Percentiles rank a stretch among this genome's conserved stretches.
Conservation (phyloP, 2,329 filamentous ascomycete genomes). For the Teratosphaeria pseudoeucalypti region DNA sequence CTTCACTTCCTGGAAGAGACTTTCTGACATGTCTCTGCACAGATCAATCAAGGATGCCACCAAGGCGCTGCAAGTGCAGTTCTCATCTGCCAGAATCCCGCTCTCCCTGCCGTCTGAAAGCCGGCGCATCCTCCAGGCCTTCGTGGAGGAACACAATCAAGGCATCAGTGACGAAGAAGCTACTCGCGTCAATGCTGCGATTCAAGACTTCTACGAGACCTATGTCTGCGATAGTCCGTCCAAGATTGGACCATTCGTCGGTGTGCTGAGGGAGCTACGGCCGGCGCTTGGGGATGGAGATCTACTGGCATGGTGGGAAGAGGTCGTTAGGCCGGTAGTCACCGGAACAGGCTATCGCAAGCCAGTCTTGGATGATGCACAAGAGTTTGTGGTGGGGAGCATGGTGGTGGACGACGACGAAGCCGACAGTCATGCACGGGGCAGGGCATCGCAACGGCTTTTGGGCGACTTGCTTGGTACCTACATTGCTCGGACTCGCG, state of each 20-base stretch:
- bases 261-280: constrained; percentile 53
- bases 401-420: constrained; percentile 52
- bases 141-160: constrained; percentile 53
- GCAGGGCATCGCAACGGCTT: constrained; percentile 41
- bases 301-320: constrained; percentile 62
- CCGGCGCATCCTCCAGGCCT: constrained; percentile 31
- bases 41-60: constrained; percentile 36
- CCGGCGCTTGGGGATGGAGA: constrained; percentile 54
- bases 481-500: constrained; percentile 33
- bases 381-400: constrained; percentile 54
- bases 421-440: constrained; percentile 25
- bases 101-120: constrained; percentile 54
- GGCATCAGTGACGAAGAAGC: constrained; percentile 52
- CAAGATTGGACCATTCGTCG: constrained; percentile 58
- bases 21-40: not conserved
- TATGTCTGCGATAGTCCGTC: constrained; percentile 47
- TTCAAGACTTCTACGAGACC: constrained; percentile 56
- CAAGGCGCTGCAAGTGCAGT: constrained; percentile 35
- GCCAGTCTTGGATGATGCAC: constrained; percentile 52
- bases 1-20: not conserved
- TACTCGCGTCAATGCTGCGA: constrained; percentile 59
- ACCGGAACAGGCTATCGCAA: constrained; percentile 52
- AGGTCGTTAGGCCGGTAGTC: constrained; percentile 47
- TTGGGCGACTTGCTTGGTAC: constrained; percentile 42
- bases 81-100: constrained; percentile 30